phyloP scores from a whole-genome alignment of 164 flowering plant genomes.

The Chimonanthus salicifolius region DNA sequence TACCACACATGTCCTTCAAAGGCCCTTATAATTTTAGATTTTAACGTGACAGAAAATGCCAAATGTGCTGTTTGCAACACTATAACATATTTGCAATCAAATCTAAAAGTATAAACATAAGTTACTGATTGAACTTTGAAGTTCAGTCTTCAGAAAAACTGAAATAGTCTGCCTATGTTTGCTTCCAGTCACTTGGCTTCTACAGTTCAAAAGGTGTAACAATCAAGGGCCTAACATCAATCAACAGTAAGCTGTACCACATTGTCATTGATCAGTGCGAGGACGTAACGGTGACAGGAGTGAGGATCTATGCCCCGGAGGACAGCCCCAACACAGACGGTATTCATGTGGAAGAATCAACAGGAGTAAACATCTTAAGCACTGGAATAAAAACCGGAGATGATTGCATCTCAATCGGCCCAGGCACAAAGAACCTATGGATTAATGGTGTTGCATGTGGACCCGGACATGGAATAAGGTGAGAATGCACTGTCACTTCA shows the following conservation, averaged over 20 bases:
- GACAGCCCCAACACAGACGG: conserved; percentile 40
- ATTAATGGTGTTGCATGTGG: conserved; percentile 22
- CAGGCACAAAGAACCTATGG: conserved; percentile 22
- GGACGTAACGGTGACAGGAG: conserved; percentile 20
- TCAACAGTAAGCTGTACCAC: conserved; percentile 42
- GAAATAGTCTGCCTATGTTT: background rate
- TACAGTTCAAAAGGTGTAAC: conserved; percentile 19
- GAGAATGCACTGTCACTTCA: background rate
- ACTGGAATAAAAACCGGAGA: conserved; percentile 16
- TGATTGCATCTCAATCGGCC: conserved; percentile 32
- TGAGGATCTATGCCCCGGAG: conserved; percentile 24
- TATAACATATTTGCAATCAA: no score
- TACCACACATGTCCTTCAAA: background rate
- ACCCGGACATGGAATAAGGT: conserved; percentile 36
- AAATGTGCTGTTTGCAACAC: no score
- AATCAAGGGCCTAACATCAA: conserved; percentile 33
- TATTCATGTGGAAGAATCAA: conserved; percentile 23
- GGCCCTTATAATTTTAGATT: no score
- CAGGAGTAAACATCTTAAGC: conserved; percentile 17
- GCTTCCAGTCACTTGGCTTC: conserved; percentile 23
- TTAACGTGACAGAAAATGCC: no score
- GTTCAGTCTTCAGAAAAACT: no score
- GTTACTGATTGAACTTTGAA: no score
- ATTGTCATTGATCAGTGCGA: conserved; percentile 25
- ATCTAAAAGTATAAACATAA: no score